Conservation (phyloP, 441 rosid species). For the Bocquillonia castaneifolia region DNA sequence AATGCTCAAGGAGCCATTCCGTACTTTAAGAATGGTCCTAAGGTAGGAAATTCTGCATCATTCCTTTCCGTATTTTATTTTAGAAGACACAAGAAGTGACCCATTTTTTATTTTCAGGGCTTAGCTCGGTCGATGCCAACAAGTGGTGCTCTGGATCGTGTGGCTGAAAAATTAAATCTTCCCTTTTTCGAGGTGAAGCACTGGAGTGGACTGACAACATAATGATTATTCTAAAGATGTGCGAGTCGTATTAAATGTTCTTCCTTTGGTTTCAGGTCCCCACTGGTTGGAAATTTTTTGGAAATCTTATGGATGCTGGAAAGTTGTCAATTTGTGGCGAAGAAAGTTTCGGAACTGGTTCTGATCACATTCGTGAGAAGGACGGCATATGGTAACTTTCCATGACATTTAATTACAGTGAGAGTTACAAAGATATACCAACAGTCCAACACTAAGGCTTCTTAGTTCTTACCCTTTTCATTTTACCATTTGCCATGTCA, state of each 20-base stretch:
- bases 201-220: conserved; percentile 18
- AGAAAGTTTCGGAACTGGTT: conserved; percentile 97
- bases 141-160: conserved; percentile 93
- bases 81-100: conserved; percentile 12
- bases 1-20: conserved; percentile 85
- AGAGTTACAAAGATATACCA: background rate
- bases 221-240: conserved; percentile 9
- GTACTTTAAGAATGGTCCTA: conserved; percentile 67
- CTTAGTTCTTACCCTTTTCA: background rate
- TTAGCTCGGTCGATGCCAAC: conserved; percentile 98
- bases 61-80: conserved; percentile 15
- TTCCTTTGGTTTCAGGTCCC: conserved; percentile 57
- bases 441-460: background rate
- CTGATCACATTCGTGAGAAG: conserved; percentile 95
- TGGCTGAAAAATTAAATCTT: conserved; percentile 78
- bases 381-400: conserved; percentile 87
- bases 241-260: conserved; percentile 20
- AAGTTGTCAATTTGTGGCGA: conserved; percentile 91
- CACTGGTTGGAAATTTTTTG: conserved; percentile 96
- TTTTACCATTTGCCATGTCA: background rate
- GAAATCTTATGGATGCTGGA: conserved; percentile 96
- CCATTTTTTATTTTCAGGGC: conserved; percentile 46
- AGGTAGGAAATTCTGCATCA: conserved; percentile 40
- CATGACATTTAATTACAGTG: conserved; percentile 3
- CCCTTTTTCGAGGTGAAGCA: conserved; percentile 73